These are phyloP conservation scores for Marasmius tenuissimus DNA, from an alignment of 1,284 basidiomycete species.

Conservation along the genomic window DNA sequence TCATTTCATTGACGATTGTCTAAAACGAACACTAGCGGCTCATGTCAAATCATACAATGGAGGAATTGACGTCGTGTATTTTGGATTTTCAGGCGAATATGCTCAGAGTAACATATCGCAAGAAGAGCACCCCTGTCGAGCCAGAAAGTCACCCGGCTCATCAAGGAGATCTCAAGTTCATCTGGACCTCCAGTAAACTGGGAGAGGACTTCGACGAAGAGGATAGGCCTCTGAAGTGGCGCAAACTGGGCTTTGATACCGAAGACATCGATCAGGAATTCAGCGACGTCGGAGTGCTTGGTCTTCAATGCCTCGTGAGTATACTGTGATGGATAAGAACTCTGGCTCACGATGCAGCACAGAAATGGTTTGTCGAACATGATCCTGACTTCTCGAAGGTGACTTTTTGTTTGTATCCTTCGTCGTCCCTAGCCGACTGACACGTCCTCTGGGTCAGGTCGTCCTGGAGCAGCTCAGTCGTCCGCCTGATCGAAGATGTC, in stretches of 20 bases:
- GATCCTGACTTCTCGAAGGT: conserved; percentile 87
- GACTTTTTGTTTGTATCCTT: background rate
- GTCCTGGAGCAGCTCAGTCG: conserved; percentile 85
- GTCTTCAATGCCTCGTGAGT: conserved; percentile 81
- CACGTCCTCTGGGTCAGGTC: conserved; percentile 43
- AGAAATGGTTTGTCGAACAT: conserved; percentile 71
- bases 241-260: conserved; percentile 74
- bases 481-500: conserved; percentile 77
- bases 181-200: conserved; percentile 70
- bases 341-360: conserved; percentile 1
- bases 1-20: background rate
- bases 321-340: background rate
- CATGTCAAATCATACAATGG: conserved; percentile 84
- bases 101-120: conserved; percentile 77
- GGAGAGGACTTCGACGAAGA: conserved; percentile 49
- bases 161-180: conserved; percentile 61
- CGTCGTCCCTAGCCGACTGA: background rate
- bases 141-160: conserved; percentile 65
- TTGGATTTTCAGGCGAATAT: conserved; percentile 92
- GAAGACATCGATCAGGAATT: conserved; percentile 86
- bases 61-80: conserved; percentile 84
- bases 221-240: conserved; percentile 66
- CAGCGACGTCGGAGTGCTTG: conserved; percentile 80
- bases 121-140: conserved; percentile 78
- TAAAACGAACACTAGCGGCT: conserved; percentile 56